phyloP scores from a whole-genome alignment of 2,329 filamentous ascomycete species.

The Cadophora sp. region DNA sequence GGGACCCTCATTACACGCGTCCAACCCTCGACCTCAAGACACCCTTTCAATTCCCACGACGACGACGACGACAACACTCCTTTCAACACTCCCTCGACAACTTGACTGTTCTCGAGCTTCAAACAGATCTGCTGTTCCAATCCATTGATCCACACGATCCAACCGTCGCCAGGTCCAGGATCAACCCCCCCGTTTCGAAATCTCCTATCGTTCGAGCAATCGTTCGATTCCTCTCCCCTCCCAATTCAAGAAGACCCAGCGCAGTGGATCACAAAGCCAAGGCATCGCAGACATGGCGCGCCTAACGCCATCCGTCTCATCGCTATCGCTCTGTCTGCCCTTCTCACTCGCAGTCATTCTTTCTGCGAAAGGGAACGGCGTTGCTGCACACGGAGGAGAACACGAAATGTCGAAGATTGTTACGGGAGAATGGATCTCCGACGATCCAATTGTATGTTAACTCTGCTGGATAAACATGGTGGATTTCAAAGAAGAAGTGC shows the following conservation, averaged over 20 bases:
- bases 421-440: conserved; percentile 15
- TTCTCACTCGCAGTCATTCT: conserved; percentile 12
- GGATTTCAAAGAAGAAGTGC: background rate
- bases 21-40: background rate
- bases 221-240: conserved; percentile 1
- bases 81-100: background rate
- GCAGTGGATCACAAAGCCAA: background rate
- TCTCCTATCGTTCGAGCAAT: conserved; percentile 10
- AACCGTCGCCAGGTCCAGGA: conserved; percentile 7
- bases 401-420: conserved; percentile 20
- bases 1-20: conserved; percentile 12
- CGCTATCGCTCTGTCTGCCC: background rate
- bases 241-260: background rate
- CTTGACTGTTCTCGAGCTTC: conserved; percentile 13
- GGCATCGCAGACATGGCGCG: conserved; percentile 4
- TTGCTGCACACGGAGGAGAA: conserved; percentile 18
- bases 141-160: background rate
- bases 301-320: background rate
- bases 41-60: background rate
- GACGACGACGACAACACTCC: background rate
- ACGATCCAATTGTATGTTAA: conserved; percentile 20
- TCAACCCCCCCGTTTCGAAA: conserved; percentile 8
- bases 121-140: background rate
- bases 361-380: conserved; percentile 5
- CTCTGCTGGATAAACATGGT: background rate